Evolutionary conservation across 495 filamentous ascomycete genomes (phyloP), one percentile per base, ranked within the genome.

Genomic region (Antarctomyces pellizariae): DNA sequence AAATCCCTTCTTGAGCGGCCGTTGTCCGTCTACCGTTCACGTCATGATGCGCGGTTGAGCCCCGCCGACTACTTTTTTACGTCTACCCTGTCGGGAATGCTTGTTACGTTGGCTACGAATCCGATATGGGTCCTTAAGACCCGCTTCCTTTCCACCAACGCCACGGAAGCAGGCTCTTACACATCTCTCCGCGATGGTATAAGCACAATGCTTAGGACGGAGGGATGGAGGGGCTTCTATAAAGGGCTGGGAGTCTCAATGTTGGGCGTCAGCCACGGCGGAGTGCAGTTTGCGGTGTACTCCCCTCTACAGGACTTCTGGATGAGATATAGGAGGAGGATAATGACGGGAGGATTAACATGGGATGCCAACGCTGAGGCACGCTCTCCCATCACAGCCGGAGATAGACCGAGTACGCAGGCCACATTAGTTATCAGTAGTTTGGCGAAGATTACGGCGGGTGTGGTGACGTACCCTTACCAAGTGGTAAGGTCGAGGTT

Each of bases 41-140:
- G 17, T 7, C 5, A 8, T 6, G 6, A 7, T 6, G 9, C 8
- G 26, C 26, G 12, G 5, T 21, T 8, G 7, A 15, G 62, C n/a
- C 69, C 73, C 5, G 53, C 54, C 21, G 80, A 92, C 44, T 92
- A 78, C 50, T 82, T 93, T 43, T 40, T 73, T 25, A 69, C 86
- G 13, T 86, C 79, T 20, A 73, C 68, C 18, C 49, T 59, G 24
- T 75, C 80, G 29, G 80, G 80, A 61, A 47, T 53, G 16, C 39
- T 75, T 11, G 84, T 79, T 3, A 73, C 78, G 18, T 44, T 82
- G 14, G 53, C 75, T 34, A 95, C 89, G 25, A 99, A 99, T 44
- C 86, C 86, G 3, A 74, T 99, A 42, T 99, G 86, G 86, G 86
- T 99, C 4, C 64, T 99, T 44, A 95, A 95, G 48, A 99, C 86